These are phyloP conservation scores for Pisolithus marmoratus DNA, from an alignment of 768 basidiomycete species.

Conservation along the genomic window DNA sequence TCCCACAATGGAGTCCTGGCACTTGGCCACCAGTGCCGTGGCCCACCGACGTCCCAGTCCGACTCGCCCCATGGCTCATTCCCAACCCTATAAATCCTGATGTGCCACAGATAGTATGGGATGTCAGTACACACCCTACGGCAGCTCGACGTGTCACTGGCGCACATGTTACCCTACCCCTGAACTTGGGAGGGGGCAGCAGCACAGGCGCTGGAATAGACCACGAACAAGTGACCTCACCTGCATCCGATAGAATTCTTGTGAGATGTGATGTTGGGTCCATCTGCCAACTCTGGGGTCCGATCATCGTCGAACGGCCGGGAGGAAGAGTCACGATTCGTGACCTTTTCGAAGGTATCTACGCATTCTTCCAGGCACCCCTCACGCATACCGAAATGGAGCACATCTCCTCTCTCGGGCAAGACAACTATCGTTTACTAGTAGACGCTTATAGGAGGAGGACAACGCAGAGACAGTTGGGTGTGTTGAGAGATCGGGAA, in stretches of 20 bases:
- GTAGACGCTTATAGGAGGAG: slow-evolving; percentile 29
- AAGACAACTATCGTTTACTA: slow-evolving; percentile 17
- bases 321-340: slow-evolving; percentile 30
- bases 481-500: no score
- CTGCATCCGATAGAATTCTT: slow-evolving; percentile 13
- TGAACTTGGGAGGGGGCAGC: slow-evolving; percentile 1
- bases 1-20: slow-evolving; percentile 17
- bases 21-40: slow-evolving; percentile 24
- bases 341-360: slow-evolving; percentile 45
- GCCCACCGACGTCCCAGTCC: slow-evolving; percentile 15
- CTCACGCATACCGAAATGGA: slow-evolving; percentile 30
- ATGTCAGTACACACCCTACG: slow-evolving; percentile 29
- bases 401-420: slow-evolving; percentile 13
- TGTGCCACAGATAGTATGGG: slow-evolving; percentile 31
- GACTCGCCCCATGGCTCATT: slow-evolving; percentile 22
- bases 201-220: background rate
- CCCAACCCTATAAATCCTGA: slow-evolving; percentile 27
- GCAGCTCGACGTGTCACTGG: slow-evolving; percentile 27
- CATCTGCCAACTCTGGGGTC: slow-evolving; percentile 40
- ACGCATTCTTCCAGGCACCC: slow-evolving; percentile 41
- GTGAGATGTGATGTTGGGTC: slow-evolving; percentile 20
- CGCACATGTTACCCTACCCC: slow-evolving; percentile 18
- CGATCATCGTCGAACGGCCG: slow-evolving; percentile 35
- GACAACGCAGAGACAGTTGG: no score
- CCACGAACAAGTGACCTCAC: slow-evolving; percentile 17